A percentile compares a stretch with the other conserved stretches of the same genome.
These are phyloP conservation scores for Macrophomina tecta DNA, from an alignment of 2,329 filamentous ascomycete species.

Conservation along the genomic window DNA sequence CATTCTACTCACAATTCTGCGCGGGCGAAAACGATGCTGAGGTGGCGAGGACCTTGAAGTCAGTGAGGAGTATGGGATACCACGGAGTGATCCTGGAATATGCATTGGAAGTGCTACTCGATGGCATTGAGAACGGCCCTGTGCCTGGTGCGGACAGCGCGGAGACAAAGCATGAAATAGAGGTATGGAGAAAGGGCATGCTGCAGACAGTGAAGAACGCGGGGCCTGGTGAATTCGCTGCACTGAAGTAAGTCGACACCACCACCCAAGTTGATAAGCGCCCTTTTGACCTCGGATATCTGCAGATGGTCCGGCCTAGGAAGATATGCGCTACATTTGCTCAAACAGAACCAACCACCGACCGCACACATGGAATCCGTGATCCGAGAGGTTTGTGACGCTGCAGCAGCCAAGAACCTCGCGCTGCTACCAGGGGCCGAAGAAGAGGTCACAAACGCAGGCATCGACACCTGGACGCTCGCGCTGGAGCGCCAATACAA, in stretches of 20 bases:
- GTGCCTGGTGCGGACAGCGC: conserved; percentile 36
- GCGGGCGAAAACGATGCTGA: conserved; percentile 76
- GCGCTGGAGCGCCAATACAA: conserved; percentile 61
- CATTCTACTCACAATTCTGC: conserved; percentile 90
- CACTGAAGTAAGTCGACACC: conserved; percentile 46
- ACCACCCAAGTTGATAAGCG: background rate
- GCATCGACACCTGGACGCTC: conserved; percentile 60
- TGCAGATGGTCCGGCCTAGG: conserved; percentile 80
- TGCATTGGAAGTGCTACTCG: conserved; percentile 67
- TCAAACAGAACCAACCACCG: conserved; percentile 68
- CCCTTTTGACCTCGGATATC: conserved; percentile 24
- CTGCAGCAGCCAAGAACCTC: conserved; percentile 72
- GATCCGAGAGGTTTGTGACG: conserved; percentile 76
- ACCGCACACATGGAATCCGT: conserved; percentile 69
- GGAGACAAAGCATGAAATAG: conserved; percentile 67
- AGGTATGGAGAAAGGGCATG: conserved; percentile 74
- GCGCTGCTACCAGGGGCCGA: conserved; percentile 85
- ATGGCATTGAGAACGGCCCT: conserved; percentile 30
- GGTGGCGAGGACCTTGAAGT: conserved; percentile 66
- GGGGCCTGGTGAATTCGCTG: conserved; percentile 54
- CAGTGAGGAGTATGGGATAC: conserved; percentile 74
- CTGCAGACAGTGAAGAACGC: conserved; percentile 68
- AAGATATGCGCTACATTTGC: conserved; percentile 69
- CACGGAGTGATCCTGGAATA: conserved; percentile 87
- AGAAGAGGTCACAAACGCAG: conserved; percentile 74